Conservation (phyloP, 805 yeast genomes). For the Candida golubevii region DNA sequence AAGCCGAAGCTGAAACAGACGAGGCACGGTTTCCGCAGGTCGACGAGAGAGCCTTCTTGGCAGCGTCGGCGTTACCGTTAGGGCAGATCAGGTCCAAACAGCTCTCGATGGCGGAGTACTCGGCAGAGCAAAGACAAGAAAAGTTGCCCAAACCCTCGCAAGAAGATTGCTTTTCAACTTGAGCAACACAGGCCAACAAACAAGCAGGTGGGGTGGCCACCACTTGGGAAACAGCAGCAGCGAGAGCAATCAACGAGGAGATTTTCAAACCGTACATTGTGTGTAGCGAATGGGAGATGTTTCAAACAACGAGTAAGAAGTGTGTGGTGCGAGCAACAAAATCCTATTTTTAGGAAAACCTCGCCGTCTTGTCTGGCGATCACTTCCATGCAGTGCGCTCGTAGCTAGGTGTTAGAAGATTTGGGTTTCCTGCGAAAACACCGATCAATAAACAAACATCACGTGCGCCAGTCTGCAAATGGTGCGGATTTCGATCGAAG, state of each 20-base stretch:
- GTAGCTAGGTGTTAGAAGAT: neutral
- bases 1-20: conserved; percentile 19
- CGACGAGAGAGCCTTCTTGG: conserved; percentile 52
- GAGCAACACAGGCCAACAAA: conserved; percentile 80
- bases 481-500: too few species aligned
- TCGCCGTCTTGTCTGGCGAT: neutral
- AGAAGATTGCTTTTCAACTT: conserved; percentile 53
- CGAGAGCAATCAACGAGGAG: conserved; percentile 24
- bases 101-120: conserved; percentile 47
- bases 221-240: conserved; percentile 41
- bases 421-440: neutral
- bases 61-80: conserved; percentile 51
- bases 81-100: conserved; percentile 75
- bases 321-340: neutral
- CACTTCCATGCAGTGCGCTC: conserved; percentile 5
- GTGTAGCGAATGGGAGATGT: neutral
- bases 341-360: conserved; percentile 3
- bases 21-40: conserved; percentile 46
- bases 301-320: neutral
- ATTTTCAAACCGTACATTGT: conserved; percentile 15
- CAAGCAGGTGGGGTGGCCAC: conserved; percentile 88
- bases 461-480: conserved; percentile 1
- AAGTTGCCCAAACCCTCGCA: conserved; percentile 63
- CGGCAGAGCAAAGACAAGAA: conserved; percentile 61
- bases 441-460: conserved; percentile 10